These are phyloP conservation scores for Aspergillus sp. DNA, from an alignment of 2,329 filamentous ascomycete species.

Conservation along the genomic window DNA sequence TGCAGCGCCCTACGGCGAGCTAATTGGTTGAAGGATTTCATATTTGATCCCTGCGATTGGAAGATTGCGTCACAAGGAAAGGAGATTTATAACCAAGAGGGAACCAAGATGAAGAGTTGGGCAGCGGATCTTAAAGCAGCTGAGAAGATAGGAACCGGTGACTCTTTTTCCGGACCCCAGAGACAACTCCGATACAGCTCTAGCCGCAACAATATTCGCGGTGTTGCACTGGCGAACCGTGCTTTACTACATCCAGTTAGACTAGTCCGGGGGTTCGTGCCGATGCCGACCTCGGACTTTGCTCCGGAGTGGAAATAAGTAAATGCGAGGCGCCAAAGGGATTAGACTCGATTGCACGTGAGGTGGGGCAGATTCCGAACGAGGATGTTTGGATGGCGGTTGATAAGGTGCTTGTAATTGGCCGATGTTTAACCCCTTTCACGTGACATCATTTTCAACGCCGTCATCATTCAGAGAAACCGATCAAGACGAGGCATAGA, in stretches of 20 bases:
- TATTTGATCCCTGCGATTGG: constrained; percentile 9
- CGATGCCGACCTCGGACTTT: constrained; percentile 4
- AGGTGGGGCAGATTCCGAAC: not conserved
- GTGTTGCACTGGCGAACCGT: too few species aligned
- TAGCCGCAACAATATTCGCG: too few species aligned
- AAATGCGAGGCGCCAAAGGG: not conserved
- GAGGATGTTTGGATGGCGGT: not conserved
- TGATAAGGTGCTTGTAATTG: not conserved
- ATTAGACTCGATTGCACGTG: not conserved
- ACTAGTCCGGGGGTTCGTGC: not conserved
- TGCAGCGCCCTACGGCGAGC: constrained; percentile 25
- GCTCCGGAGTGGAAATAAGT: constrained; percentile 3
- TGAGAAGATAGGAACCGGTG: too few species aligned
- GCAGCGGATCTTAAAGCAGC: too few species aligned
- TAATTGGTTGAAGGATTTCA: constrained; percentile 33
- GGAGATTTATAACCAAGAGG: too few species aligned
- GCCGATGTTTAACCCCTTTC: not conserved
- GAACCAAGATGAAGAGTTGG: too few species aligned
- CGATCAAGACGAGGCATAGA: not conserved
- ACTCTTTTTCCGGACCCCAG: too few species aligned
- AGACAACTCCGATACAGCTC: too few species aligned
- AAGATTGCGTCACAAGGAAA: too few species aligned
- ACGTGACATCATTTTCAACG: constrained; percentile 1
- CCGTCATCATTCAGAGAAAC: not conserved
- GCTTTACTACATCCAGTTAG: too few species aligned